A percentile compares a stretch with the other conserved stretches of the same genome.
Conservation (phyloP, 805 yeast genomes). For the Candida xyloterini region DNA sequence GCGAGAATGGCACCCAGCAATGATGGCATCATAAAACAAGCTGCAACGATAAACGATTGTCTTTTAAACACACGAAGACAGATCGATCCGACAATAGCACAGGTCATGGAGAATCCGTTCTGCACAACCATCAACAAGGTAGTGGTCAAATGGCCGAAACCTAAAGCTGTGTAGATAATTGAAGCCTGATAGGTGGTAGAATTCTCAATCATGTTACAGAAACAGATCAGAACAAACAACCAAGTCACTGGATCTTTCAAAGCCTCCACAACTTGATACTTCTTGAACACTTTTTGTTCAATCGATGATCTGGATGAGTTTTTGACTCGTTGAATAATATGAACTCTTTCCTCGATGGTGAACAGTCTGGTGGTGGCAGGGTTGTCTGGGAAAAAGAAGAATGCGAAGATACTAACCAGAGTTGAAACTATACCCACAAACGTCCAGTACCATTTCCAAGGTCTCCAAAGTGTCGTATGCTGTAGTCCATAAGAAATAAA, state of each 20-base stretch:
- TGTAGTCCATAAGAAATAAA: constrained; percentile 27
- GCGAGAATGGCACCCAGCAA: constrained; percentile 6
- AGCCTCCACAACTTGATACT: constrained; percentile 29
- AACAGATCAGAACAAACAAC: constrained; percentile 35
- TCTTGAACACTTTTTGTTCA: constrained; percentile 28
- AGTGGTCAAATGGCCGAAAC: constrained; percentile 17
- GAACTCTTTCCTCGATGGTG: constrained; percentile 33
- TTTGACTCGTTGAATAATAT: constrained; percentile 32
- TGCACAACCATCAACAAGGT: constrained; percentile 24
- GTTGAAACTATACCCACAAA: constrained; percentile 53
- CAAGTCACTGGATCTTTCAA: constrained; percentile 38
- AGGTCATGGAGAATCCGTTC: constrained; percentile 22
- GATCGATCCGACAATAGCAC: constrained; percentile 22
- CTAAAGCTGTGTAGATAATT: constrained; percentile 15
- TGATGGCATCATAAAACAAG: constrained; percentile 1
- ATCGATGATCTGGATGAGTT: constrained; percentile 27
- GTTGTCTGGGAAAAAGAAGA: constrained; percentile 51
- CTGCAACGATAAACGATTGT: constrained; percentile 11
- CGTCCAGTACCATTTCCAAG: constrained; percentile 49
- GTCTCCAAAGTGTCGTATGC: constrained; percentile 15
- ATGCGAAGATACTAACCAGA: constrained; percentile 29
- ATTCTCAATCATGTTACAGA: constrained; percentile 23
- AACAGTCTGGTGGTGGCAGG: constrained; percentile 52
- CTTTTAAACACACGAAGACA: constrained; percentile 13
- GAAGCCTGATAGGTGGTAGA: constrained; percentile 21